These are phyloP conservation scores for Sclerotinia glacialis DNA, from an alignment of 2,329 filamentous ascomycete genomes.

Conservation along the genomic window DNA sequence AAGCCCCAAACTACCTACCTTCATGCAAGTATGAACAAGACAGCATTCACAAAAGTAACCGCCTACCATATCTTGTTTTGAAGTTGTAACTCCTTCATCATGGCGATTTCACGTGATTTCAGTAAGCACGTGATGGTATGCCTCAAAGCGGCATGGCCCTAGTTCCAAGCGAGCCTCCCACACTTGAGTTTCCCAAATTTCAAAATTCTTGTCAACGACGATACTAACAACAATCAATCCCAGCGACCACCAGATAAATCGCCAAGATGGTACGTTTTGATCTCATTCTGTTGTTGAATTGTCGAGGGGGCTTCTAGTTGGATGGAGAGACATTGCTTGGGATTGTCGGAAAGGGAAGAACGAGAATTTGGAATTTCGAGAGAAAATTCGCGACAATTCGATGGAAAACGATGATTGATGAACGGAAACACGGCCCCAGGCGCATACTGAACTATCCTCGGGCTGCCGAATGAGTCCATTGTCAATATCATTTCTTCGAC, in stretches of 20 bases:
- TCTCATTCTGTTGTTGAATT: conserved; percentile 13
- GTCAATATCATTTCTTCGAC: neutral
- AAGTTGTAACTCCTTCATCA: neutral
- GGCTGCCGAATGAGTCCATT: neutral
- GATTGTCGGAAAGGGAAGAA: conserved; percentile 4
- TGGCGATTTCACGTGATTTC: neutral
- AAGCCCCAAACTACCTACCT: too few relatives aligned
- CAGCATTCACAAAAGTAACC: neutral
- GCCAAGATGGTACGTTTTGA: conserved; percentile 33
- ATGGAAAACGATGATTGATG: neutral
- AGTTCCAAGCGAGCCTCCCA: conserved; percentile 22
- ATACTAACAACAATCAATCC: conserved; percentile 26
- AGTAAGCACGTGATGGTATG: neutral
- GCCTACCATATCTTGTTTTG: neutral
- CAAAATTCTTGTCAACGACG: conserved; percentile 26
- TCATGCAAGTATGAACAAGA: neutral
- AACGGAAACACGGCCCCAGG: neutral
- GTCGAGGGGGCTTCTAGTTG: neutral
- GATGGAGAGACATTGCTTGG: neutral
- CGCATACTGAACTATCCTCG: neutral
- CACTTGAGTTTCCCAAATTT: conserved; percentile 21
- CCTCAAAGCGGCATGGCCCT: conserved; percentile 21
- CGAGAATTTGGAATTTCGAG: neutral
- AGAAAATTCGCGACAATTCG: conserved; percentile 17
- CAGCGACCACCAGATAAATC: conserved; percentile 31